Percentiles rank a stretch among this genome's conserved stretches.
Conservation (phyloP, 2,329 filamentous ascomycete species). For the Colletotrichum siamense region DNA sequence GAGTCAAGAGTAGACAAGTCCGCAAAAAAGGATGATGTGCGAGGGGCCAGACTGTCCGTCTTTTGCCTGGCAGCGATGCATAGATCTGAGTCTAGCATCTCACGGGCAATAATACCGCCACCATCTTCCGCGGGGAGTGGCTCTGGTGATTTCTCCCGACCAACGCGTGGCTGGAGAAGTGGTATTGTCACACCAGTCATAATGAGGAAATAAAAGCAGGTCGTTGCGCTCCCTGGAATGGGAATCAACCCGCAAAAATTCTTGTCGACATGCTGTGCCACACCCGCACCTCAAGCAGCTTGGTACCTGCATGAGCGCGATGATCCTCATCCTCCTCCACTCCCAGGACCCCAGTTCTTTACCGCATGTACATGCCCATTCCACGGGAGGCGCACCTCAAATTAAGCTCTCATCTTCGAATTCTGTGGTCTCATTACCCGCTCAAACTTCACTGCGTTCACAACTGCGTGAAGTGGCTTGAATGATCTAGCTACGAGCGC, state of each 20-base stretch:
- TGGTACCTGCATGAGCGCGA: not conserved
- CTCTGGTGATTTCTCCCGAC: not conserved
- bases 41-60: not conserved
- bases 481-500: too few relatives aligned
- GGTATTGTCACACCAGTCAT: not conserved
- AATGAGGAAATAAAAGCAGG: not conserved
- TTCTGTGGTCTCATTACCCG: not conserved
- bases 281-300: not conserved
- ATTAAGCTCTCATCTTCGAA: not conserved
- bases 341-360: not conserved
- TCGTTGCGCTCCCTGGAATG: not conserved
- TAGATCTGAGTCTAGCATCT: too few relatives aligned
- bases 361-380: too few relatives aligned
- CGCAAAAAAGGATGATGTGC: not conserved
- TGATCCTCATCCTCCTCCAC: not conserved
- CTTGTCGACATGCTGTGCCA: not conserved
- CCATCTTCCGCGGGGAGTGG: not conserved
- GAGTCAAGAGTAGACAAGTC: not conserved
- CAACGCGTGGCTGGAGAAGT: not conserved
- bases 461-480: too few relatives aligned
- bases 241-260: not conserved
- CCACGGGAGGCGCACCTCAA: not conserved
- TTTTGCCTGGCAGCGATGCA: too few relatives aligned
- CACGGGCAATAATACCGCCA: too few relatives aligned
- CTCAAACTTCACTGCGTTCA: not conserved